Conservation (phyloP, 768 basidiomycete species). For the Rhizopogon vesiculosus region DNA sequence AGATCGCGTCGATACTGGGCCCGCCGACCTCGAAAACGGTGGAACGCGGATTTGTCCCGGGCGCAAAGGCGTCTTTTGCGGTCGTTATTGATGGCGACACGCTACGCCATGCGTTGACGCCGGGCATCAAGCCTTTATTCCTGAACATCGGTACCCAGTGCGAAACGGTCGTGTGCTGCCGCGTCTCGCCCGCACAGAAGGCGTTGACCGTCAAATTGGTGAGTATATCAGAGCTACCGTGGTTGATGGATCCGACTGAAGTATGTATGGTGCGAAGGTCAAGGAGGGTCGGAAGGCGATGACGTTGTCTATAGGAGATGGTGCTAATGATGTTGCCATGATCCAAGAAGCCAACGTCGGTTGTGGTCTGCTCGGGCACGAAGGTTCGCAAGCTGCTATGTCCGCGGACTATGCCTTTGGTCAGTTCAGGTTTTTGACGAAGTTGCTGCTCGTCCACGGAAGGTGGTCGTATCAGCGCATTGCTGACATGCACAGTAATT, state of each 20-base stretch:
- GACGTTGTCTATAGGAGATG: constrained; percentile 96
- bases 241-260: constrained; percentile 4
- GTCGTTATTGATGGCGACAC: constrained; percentile 97
- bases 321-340: constrained; percentile 99
- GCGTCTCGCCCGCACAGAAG: constrained; percentile 96
- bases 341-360: constrained; percentile 99
- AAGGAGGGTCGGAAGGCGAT: constrained; percentile 95
- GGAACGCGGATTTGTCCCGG: constrained; percentile 62
- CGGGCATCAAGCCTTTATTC: constrained; percentile 80
- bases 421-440: constrained; percentile 92
- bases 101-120: constrained; percentile 71
- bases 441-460: constrained; percentile 89
- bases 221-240: constrained; percentile 19
- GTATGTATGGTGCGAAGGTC: constrained; percentile 44
- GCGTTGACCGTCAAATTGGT: constrained; percentile 94
- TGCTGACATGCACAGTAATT: constrained; percentile 96
- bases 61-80: constrained; percentile 75
- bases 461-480: constrained; percentile 96
- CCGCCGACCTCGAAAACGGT: constrained; percentile 60
- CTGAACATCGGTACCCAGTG: constrained; percentile 93
- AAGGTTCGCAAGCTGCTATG: constrained; percentile 98
- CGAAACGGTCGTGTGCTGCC: constrained; percentile 96
- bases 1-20: constrained; percentile 83
- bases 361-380: constrained; percentile 87
- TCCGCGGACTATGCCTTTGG: constrained; percentile 98